A percentile compares a stretch with the other conserved stretches of the same genome.
These are phyloP conservation scores for Phytophthora fragariaefolia DNA, from an alignment of 352 stramenopile species.

Conservation along the genomic window DNA sequence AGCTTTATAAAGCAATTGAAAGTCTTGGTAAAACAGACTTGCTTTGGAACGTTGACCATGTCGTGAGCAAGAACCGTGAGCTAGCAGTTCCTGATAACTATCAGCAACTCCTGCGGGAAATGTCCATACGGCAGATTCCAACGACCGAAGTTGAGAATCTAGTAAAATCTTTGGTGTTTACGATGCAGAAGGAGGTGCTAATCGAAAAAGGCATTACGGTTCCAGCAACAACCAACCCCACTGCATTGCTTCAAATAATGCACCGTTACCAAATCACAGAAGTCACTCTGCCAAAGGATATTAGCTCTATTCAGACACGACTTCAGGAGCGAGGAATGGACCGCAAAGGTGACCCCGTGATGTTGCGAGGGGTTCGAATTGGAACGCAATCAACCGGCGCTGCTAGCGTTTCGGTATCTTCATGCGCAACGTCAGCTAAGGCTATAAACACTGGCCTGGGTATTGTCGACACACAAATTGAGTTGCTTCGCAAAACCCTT, in stretches of 20 bases:
- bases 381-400: slow-evolving; percentile 46
- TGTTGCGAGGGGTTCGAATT: slow-evolving; percentile 65
- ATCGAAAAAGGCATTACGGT: slow-evolving; percentile 49
- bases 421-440: neutral
- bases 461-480: slow-evolving; percentile 71
- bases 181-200: slow-evolving; percentile 70
- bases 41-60: slow-evolving; percentile 79
- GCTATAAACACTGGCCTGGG: slow-evolving; percentile 58
- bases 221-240: slow-evolving; percentile 53
- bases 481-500: slow-evolving; percentile 65
- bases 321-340: slow-evolving; percentile 67
- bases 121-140: slow-evolving; percentile 58
- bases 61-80: slow-evolving; percentile 64
- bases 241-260: slow-evolving; percentile 58
- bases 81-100: slow-evolving; percentile 58
- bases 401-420: neutral
- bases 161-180: slow-evolving; percentile 55
- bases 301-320: slow-evolving; percentile 45
- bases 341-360: slow-evolving; percentile 63
- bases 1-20: slow-evolving; percentile 70
- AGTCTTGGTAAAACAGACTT: slow-evolving; percentile 73
- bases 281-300: slow-evolving; percentile 52
- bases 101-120: slow-evolving; percentile 51
- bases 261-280: slow-evolving; percentile 62
- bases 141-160: slow-evolving; percentile 70